phyloP scores from a whole-genome alignment of 306 rosid species.

The Arachis hypogaea region DNA sequence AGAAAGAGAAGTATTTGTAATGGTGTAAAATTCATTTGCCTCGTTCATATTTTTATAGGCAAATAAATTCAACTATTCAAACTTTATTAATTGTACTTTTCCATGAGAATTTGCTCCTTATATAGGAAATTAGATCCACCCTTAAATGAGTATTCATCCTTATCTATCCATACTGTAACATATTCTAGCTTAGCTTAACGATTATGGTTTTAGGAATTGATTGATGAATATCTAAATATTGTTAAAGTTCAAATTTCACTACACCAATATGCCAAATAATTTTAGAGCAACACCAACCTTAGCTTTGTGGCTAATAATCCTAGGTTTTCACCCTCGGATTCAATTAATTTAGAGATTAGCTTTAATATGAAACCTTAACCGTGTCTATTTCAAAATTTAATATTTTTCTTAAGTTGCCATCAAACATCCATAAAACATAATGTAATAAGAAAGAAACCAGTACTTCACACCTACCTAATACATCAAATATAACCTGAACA shows the following conservation, averaged over 20 bases:
- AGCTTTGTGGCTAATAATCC: neutral
- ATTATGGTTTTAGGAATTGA: neutral
- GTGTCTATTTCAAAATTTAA: conserved; percentile 4
- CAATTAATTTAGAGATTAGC: neutral
- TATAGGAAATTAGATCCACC: too few relatives aligned
- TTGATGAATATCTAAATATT: too few relatives aligned
- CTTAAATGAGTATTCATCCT: too few relatives aligned
- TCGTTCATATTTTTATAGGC: too few relatives aligned
- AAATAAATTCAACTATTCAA: too few relatives aligned
- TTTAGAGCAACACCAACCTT: too few relatives aligned
- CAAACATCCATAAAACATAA: neutral
- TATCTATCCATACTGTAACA: too few relatives aligned
- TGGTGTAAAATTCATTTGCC: too few relatives aligned
- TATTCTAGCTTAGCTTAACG: neutral
- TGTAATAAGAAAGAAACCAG: neutral
- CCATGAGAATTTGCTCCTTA: too few relatives aligned
- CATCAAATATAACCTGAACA: neutral
- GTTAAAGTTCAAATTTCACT: neutral
- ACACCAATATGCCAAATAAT: too few relatives aligned
- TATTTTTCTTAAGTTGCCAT: conserved; percentile 27
- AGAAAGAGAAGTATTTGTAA: too few relatives aligned
- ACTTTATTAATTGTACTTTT: too few relatives aligned
- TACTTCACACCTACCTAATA: conserved; percentile 25
- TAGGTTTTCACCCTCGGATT: neutral
- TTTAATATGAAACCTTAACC: conserved; percentile 23